Evolutionary conservation across 106 monocot genomes (phyloP), one percentile per base, ranked within the genome.

Genomic region (Ottelia alismoides): DNA sequence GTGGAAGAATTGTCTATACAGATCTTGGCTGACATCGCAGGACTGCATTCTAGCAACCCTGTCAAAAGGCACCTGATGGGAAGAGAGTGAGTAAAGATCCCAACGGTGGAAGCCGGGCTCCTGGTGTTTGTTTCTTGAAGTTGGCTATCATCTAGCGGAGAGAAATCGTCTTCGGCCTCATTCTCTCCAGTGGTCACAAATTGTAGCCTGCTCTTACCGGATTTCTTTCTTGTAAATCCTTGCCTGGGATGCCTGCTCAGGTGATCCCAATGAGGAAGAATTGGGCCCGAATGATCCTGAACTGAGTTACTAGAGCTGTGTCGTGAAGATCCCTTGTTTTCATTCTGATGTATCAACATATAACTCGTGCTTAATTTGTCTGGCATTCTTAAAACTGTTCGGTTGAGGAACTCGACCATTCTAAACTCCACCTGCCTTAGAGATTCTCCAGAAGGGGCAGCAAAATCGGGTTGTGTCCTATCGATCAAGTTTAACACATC

Each of bases 1-100:
- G 84, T 65, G 2, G 90, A 90, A 55, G 90, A 90, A 69, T 84
- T 84, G 55, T 90, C 90, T n/a, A 90, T 61, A 40, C 84, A 90
- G 31, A 90, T 60, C 51, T 31, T 74, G 23, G 72, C 64, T 14
- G 84, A 84, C 49, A 77, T 64, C 16, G 22, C 52, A 0, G 90
- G 78, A 40, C 70, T 35, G 19, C 44, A 81, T n/a, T 75, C 78
- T 32, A 91, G 47, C 20, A 91, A 11, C n/a, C 84, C 75, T 9
- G 90, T 61, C 18, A 91, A 64, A 45, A 84, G 72, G 55, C 84
- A 91, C 64, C 72, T 80, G 43, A 91, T 91, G 11, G 84, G 77
- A 25, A 66, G 72, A 16, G 84, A 64, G 31, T 91, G 90, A 24
- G 81, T 84, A 66, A 91, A 91, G 26, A 91, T 74, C n/a, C 77